These are phyloP conservation scores for Friedmanniomyces simplex DNA, from an alignment of 495 filamentous ascomycete genomes.

Conservation along the genomic window DNA sequence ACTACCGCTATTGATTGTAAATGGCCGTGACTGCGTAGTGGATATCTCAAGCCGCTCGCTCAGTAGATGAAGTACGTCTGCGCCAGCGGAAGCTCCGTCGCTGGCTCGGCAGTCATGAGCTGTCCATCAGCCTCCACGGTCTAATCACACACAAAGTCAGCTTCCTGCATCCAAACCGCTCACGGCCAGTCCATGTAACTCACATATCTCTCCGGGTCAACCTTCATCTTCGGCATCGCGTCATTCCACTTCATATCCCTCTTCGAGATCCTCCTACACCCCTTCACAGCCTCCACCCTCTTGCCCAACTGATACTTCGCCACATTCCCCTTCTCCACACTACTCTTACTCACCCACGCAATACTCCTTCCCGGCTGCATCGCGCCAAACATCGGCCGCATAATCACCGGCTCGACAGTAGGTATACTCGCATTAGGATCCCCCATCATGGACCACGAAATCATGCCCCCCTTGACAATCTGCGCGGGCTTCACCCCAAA, in stretches of 20 bases:
- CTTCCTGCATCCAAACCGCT: background rate
- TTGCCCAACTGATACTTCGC: constrained; percentile 64
- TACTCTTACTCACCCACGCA: constrained; percentile 72
- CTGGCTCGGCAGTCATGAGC: constrained; percentile 66
- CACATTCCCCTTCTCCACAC: constrained; percentile 54
- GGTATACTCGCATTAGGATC: constrained; percentile 92
- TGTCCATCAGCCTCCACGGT: constrained; percentile 78
- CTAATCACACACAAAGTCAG: constrained; percentile 21
- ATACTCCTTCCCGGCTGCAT: constrained; percentile 58
- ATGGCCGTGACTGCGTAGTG: too few species aligned
- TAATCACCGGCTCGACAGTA: constrained; percentile 75
- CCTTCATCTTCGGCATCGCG: constrained; percentile 77
- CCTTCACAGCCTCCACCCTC: constrained; percentile 68
- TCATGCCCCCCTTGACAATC: constrained; percentile 87
- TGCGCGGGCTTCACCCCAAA: constrained; percentile 82
- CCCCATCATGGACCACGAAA: constrained; percentile 80
- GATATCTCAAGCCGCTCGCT: constrained; percentile 7
- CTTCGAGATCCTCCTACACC: constrained; percentile 74
- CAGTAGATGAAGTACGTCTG: constrained; percentile 76
- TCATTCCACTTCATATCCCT: constrained; percentile 93
- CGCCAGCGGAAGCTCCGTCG: constrained; percentile 61
- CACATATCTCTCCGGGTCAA: constrained; percentile 83
- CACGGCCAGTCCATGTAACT: too few species aligned
- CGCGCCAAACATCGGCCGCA: constrained; percentile 77
- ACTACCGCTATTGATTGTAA: too few species aligned